phyloP scores from a whole-genome alignment of 305 asterid genomes.

The Fraxinus sp. region DNA sequence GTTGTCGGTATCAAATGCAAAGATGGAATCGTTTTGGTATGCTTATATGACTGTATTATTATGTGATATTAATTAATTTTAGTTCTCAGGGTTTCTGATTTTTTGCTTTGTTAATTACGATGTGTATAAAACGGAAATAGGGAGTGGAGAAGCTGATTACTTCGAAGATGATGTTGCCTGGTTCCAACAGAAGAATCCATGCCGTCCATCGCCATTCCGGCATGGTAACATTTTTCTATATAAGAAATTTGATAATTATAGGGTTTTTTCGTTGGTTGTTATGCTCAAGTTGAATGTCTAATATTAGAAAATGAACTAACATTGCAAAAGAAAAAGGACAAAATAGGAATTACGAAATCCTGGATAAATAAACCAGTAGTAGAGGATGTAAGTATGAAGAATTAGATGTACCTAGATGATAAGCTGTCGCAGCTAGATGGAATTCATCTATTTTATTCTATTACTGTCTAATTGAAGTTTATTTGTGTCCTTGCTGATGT shows the following conservation, averaged over 20 bases:
- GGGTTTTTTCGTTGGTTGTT: background rate
- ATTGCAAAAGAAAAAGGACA: background rate
- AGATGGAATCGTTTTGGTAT: conserved; percentile 87
- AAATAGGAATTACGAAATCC: background rate
- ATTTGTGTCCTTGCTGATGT: conserved; percentile 9
- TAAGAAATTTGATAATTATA: background rate
- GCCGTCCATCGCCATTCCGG: conserved; percentile 94
- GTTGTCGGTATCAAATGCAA: conserved; percentile 97
- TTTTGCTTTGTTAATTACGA: conserved; percentile 1
- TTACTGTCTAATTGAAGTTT: background rate
- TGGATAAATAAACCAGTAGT: background rate
- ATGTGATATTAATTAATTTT: background rate
- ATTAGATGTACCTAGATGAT: background rate
- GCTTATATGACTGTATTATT: background rate
- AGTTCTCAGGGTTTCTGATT: conserved; percentile 34
- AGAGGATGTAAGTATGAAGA: background rate
- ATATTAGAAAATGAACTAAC: background rate
- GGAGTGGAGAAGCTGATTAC: conserved; percentile 97
- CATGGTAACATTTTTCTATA: conserved; percentile 47
- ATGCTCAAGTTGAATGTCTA: background rate
- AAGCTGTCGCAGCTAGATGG: background rate
- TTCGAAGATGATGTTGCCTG: conserved; percentile 93
- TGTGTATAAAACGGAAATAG: conserved; percentile 28
- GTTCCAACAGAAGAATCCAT: conserved; percentile 91
- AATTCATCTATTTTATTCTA: background rate